Base-by-base conservation (phyloP, 148 eudicot genomes). In the Persicaria maculosa region DNA sequence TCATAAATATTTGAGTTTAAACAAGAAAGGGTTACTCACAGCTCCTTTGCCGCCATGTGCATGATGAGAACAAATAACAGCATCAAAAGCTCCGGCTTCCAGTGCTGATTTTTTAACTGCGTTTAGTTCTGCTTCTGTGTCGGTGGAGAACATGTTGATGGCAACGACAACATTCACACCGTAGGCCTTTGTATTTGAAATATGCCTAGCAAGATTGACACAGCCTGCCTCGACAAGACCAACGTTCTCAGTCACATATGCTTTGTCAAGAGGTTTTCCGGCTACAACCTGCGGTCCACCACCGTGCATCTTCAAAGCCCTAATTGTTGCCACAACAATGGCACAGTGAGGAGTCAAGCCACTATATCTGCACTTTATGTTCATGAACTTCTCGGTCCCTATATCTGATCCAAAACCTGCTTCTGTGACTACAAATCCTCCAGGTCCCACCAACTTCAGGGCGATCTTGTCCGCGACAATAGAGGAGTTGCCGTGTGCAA, bases 21-120 rank as follows among this genome's bases (percentile, higher is more conserved):
- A 65, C 44, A 43, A 65, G 70, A 65, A 15, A 6, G n/a, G 50
- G 48, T 57, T 70, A 92, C 97, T 90, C 43, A 96, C 99, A 87
- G 99, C 97, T 87, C 99, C 99, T 87, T 90, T 96, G 77, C 99
- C 99, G 70, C 97, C 99, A 79, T 96, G 97, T 54, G 99, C 97
- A 76, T 96, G 99, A 84, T 96, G 97, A 73, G 86, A 87, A 81
- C 99, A 96, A 73, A 96, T 86, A 11, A 96, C 97, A 31, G 99
- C 97, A 83, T 96, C 99, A 84, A 92, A 96, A 43, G 99, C 99
- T 72, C 99, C 99, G 61, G 97, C 97, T 71, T 85, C 87, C 61
- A 89, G 46, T 52, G 99, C 86, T 22, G 89, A 89, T 74, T 67
- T 87, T 80, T 82, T 90, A 50, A 96, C 97, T 6, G 94, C 97